A percentile compares a stretch with the other conserved stretches of the same genome.
Evolutionary conservation across 305 asterid genomes (phyloP).

Genomic region (Solanum hybrid): DNA sequence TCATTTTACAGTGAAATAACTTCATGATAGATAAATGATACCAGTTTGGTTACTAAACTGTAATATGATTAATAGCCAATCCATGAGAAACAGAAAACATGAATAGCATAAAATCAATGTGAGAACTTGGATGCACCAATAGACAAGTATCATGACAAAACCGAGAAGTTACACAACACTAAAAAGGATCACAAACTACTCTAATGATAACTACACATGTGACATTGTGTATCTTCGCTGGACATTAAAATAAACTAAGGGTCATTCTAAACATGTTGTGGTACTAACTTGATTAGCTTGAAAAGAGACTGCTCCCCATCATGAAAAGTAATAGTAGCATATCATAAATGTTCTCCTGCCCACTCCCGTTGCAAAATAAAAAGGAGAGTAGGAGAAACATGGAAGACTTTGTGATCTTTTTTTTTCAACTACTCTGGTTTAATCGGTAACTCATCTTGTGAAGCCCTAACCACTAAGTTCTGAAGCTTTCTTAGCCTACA

Average conservation of each 20-base stretch:
- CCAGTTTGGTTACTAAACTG: neutral
- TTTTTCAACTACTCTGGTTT: neutral
- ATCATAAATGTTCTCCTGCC: neutral
- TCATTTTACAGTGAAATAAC: neutral
- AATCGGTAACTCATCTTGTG: neutral
- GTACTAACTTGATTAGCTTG: neutral
- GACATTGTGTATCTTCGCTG: neutral
- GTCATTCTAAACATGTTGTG: neutral
- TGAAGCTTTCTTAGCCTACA: neutral
- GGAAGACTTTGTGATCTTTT: neutral
- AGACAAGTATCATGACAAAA: neutral
- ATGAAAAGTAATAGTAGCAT: neutral
- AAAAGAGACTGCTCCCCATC: neutral
- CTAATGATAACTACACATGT: neutral
- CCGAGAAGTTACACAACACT: neutral
- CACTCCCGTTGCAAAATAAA: neutral
- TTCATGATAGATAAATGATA: neutral
- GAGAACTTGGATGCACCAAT: neutral
- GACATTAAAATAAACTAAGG: neutral
- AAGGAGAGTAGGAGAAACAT: neutral
- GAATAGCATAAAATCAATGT: neutral
- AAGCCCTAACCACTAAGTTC: neutral
- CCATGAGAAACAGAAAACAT: neutral
- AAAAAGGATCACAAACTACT: neutral
- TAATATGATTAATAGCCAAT: neutral